Evolutionary conservation across 768 basidiomycete species (phyloP), one percentile per base, ranked within the genome.

Genomic region (Chalciporus sphaerocephalus): DNA sequence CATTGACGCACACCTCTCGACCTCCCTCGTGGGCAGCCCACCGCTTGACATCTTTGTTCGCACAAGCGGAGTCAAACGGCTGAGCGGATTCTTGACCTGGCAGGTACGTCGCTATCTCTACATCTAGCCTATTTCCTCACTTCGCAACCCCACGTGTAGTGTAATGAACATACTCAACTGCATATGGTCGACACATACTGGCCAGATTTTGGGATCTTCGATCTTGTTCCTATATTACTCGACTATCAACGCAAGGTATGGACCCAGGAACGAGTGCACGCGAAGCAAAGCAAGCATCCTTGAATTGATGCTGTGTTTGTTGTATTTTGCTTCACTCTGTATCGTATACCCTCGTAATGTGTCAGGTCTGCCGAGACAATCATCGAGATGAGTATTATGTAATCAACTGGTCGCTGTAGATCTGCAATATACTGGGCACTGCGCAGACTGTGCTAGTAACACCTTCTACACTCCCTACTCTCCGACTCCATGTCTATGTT

Each of bases 161-260:
- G 83, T 50, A 84, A 76, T 42, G 84, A 94, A 56, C 64, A 86
- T 52, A 91, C 92, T 0, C 91, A 94, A 54, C 67, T 99, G 8
- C 91, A 97, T 58, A 93, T 96, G 63, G 76, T 82, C 16, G 69
- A 80, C 12, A 79, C 80, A 0, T 92, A 85, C 58, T 99, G 96
- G 96, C 96, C 96, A 0, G 85, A 93, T 44, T 95, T 96, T 58
- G 88, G 92, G 5, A 60, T 97, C 2, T 73, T 79, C 45, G 89
- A 98, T 53, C 80, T 99, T 55, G 64, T 96, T 18, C 91, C 92
- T 1, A 82, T 98, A 41, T 67, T 99, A 16, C 71, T 98, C 34
- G 84, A 88, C 42, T 98, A 85, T 66, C 95, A 99, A 63, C 78
- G 80, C 37, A 87, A 86, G 61, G 64, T 75, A 5, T 89, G 85